Conservation (phyloP, 108 stramenopile species). For the Bacterosira constricta region DNA sequence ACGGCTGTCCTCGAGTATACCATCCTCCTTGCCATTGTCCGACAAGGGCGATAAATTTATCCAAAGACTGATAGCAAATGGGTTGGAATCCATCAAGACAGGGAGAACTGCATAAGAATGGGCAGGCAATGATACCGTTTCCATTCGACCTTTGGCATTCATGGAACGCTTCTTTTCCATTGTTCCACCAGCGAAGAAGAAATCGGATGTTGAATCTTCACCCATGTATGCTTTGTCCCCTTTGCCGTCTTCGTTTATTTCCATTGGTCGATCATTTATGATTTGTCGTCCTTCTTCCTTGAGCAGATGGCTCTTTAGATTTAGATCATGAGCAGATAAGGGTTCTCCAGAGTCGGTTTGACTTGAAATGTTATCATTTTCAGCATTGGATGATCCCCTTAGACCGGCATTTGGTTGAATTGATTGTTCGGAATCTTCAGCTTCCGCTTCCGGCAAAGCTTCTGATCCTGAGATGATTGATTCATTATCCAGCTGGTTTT, state of each 20-base stretch:
- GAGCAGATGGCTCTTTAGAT: conserved; percentile 14
- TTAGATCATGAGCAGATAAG: conserved; percentile 10
- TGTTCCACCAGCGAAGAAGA: conserved; percentile 30
- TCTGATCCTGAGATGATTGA: no score
- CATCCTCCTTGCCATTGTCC: neutral
- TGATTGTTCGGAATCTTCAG: neutral
- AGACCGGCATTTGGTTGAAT: neutral
- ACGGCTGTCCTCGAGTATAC: neutral
- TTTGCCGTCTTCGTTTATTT: neutral
- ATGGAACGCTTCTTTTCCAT: conserved; percentile 3
- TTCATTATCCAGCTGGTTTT: conserved; percentile 3
- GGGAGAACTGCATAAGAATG: conserved; percentile 33
- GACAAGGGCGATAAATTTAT: conserved; percentile 17
- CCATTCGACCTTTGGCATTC: conserved; percentile 2
- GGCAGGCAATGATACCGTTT: conserved; percentile 15
- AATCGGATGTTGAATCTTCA: conserved; percentile 38
- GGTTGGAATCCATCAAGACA: conserved; percentile 23
- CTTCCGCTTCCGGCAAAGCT: no score
- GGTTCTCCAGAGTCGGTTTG: neutral
- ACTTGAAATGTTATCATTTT: no score
- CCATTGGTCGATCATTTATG: neutral
- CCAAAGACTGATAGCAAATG: conserved; percentile 43
- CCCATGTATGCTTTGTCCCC: conserved; percentile 27
- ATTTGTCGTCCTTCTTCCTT: conserved; percentile 19
- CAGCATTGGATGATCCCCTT: conserved; percentile 4